phyloP scores from a whole-genome alignment of 2,329 filamentous ascomycete species.

The Fusarium clavum region DNA sequence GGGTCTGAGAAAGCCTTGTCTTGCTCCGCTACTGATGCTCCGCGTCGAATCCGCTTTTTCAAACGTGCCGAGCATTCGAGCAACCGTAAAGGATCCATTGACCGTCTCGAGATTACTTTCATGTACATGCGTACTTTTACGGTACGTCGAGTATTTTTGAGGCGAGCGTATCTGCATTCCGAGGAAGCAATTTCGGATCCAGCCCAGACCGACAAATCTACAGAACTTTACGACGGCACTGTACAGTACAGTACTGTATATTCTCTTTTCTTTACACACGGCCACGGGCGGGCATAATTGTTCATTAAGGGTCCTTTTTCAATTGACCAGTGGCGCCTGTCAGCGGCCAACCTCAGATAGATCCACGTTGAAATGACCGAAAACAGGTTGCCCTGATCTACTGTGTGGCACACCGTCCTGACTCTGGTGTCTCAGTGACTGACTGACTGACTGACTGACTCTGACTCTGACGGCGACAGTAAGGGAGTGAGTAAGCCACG shows the following conservation, averaged over 20 bases:
- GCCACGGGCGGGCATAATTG: background rate
- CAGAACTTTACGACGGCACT: background rate
- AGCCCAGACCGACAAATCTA: constrained; percentile 12
- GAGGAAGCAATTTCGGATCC: constrained; percentile 41
- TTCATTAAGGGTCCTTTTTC: constrained; percentile 30
- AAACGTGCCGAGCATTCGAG: constrained; percentile 10
- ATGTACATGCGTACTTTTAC: constrained; percentile 3
- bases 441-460: background rate
- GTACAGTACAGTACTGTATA: background rate
- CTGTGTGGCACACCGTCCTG: constrained; percentile 40
- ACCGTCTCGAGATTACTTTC: constrained; percentile 17
- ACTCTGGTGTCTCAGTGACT: background rate
- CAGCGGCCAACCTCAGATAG: constrained; percentile 30
- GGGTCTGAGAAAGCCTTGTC: constrained; percentile 3
- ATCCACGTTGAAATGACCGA: constrained; percentile 38
- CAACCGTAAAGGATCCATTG: constrained; percentile 37
- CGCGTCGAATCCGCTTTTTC: constrained; percentile 34
- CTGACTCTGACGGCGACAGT: background rate
- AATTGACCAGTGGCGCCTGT: constrained; percentile 41
- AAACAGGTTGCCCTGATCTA: constrained; percentile 23
- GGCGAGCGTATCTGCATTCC: constrained; percentile 28
- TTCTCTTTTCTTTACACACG: constrained; percentile 27
- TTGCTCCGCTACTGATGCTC: constrained; percentile 33
- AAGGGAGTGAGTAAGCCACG: constrained; percentile 1
- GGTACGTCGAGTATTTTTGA: constrained; percentile 9